Percentiles rank a stretch among this genome's conserved stretches.
Evolutionary conservation across 345 rosid species (phyloP).

Genomic region (Eucalyptus cloeziana): DNA sequence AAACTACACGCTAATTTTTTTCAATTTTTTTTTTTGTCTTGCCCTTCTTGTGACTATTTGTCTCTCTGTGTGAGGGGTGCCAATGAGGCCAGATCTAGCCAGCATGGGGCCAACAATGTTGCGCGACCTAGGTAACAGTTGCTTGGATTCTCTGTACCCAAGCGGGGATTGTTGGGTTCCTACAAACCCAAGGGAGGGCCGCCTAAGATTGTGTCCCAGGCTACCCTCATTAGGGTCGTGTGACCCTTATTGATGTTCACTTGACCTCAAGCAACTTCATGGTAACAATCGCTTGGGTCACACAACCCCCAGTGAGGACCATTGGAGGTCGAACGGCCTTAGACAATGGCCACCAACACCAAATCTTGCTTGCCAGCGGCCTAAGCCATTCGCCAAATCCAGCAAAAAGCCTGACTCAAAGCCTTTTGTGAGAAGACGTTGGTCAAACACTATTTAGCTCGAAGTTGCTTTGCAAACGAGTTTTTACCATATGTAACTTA

Average conservation of each 20-base stretch:
- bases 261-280: fast-evolving
- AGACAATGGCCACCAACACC: neutral
- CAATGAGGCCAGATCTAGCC: fast-evolving
- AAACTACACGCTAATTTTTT: too few species aligned
- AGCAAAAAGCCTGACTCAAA: too few species aligned
- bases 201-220: too few species aligned
- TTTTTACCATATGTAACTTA: too few species aligned
- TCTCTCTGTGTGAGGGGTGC: fast-evolving
- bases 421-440: neutral
- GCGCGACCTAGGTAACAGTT: fast-evolving
- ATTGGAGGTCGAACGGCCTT: too few species aligned
- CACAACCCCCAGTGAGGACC: fast-evolving
- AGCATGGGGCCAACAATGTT: neutral
- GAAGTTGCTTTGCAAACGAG: fast-evolving
- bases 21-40: fast-evolving
- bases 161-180: fast-evolving
- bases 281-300: fast-evolving
- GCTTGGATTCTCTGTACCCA: neutral
- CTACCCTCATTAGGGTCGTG: neutral
- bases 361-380: fast-evolving
- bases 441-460: too few species aligned
- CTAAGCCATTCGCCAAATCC: too few species aligned
- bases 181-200: fast-evolving
- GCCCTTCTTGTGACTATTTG: too few species aligned
- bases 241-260: fast-evolving